Evolutionary conservation across 306 rosid species (phyloP).

Genomic region (Dryas alaskensis): DNA sequence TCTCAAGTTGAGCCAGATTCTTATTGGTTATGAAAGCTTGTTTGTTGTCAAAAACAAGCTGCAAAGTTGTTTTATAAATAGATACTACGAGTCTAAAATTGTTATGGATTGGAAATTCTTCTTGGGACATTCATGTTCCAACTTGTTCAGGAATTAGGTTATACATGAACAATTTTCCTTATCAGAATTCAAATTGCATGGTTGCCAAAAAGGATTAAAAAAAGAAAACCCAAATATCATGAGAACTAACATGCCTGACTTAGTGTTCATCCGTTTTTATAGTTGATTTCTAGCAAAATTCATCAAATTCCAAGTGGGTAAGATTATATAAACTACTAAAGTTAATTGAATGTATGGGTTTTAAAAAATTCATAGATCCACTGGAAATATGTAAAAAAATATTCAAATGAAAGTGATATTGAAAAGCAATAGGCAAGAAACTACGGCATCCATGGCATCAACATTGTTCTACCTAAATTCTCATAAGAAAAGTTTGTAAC

Average conservation of each 20-base stretch:
- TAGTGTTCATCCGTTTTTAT: no score
- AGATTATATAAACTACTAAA: no score
- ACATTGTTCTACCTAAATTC: neutral
- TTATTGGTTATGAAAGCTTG: constrained; percentile 12
- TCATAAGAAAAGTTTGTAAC: neutral
- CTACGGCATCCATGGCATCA: neutral
- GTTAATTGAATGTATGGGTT: no score
- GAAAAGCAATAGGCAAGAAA: neutral
- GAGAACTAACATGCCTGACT: no score
- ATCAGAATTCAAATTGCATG: neutral
- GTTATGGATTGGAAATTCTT: constrained; percentile 4
- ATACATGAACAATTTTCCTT: neutral
- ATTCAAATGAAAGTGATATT: neutral
- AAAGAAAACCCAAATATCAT: no score
- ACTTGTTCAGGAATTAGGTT: no score
- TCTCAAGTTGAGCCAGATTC: neutral
- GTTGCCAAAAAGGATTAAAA: no score
- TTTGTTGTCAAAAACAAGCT: neutral
- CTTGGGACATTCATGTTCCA: neutral
- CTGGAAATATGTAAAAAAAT: neutral
- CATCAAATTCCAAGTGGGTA: no score
- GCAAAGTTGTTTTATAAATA: constrained; percentile 8
- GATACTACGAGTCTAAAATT: neutral
- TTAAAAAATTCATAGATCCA: no score
- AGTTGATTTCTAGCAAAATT: no score